Percentiles rank a stretch among this genome's conserved stretches.
Evolutionary conservation across 495 filamentous ascomycete species (phyloP).

Genomic region (Aspergillus mulundensis): DNA sequence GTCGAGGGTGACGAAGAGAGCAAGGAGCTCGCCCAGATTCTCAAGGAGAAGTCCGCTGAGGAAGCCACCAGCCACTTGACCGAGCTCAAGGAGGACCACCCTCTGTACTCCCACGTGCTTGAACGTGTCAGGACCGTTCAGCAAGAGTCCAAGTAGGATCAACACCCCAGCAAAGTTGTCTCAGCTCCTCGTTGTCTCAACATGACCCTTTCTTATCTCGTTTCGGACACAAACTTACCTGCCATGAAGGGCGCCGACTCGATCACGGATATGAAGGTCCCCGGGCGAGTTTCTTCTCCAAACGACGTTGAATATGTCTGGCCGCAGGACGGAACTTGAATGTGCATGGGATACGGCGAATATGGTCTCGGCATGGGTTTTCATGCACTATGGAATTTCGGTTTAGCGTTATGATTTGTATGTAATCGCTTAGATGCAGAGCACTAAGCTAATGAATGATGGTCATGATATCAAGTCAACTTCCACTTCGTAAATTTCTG

Average conservation of each 20-base stretch:
- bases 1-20: slow-evolving; percentile 87
- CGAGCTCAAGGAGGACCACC: slow-evolving; percentile 66
- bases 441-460: slow-evolving; percentile 13
- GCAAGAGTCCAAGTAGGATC: slow-evolving; percentile 40
- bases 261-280: slow-evolving; percentile 20
- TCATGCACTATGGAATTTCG: slow-evolving; percentile 16
- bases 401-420: slow-evolving; percentile 10
- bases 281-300: slow-evolving; percentile 11
- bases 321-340: slow-evolving; percentile 24
- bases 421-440: slow-evolving; percentile 13
- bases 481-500: no score
- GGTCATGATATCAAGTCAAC: neutral
- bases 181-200: neutral
- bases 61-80: slow-evolving; percentile 72
- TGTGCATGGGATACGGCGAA: slow-evolving; percentile 35
- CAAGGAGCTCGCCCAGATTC: slow-evolving; percentile 72
- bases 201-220: slow-evolving; percentile 5
- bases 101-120: slow-evolving; percentile 66
- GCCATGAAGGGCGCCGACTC: slow-evolving; percentile 17
- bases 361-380: slow-evolving; percentile 23
- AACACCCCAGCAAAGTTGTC: slow-evolving; percentile 9
- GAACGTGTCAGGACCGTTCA: slow-evolving; percentile 78
- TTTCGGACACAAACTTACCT: slow-evolving; percentile 14
- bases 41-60: slow-evolving; percentile 59
- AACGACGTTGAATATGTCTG: slow-evolving; percentile 16